These are phyloP conservation scores for Hypomyces rosellus DNA, from an alignment of 2,329 filamentous ascomycete genomes.

Conservation along the genomic window DNA sequence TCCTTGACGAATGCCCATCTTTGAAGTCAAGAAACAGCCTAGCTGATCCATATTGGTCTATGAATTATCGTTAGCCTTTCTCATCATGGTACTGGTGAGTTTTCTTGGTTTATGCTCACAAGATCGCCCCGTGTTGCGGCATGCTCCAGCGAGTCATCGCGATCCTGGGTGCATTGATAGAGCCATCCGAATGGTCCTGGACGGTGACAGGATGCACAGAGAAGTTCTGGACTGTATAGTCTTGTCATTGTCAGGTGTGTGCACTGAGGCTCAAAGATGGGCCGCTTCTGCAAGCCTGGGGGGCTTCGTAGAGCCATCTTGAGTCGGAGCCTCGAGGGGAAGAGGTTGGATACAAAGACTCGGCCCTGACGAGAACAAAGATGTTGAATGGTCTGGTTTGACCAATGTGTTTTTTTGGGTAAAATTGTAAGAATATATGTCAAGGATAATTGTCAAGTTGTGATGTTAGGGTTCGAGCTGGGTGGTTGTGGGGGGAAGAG, in stretches of 20 bases:
- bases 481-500: not conserved
- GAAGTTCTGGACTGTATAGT: slow-evolving; percentile 46
- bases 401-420: too few relatives aligned
- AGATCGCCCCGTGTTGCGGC: slow-evolving; percentile 19
- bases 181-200: slow-evolving; percentile 61
- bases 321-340: not conserved
- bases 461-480: not conserved
- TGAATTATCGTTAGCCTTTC: slow-evolving; percentile 3
- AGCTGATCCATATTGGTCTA: slow-evolving; percentile 31
- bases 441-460: slow-evolving; percentile 6
- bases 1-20: slow-evolving; percentile 30
- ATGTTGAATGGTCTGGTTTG: not conserved
- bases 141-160: slow-evolving; percentile 34
- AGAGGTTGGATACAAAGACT: not conserved
- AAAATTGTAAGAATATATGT: slow-evolving; percentile 5
- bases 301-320: not conserved
- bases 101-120: not conserved
- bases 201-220: slow-evolving; percentile 54
- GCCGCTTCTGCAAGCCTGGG: slow-evolving; percentile 10
- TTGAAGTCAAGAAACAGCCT: slow-evolving; percentile 24
- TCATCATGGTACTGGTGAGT: not conserved
- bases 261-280: slow-evolving; percentile 39
- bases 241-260: slow-evolving; percentile 65
- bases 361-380: not conserved
- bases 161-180: slow-evolving; percentile 66